A percentile compares a stretch with the other conserved stretches of the same genome.
Conservation (phyloP, 2,329 filamentous ascomycete species). For the Bisporella sp. region DNA sequence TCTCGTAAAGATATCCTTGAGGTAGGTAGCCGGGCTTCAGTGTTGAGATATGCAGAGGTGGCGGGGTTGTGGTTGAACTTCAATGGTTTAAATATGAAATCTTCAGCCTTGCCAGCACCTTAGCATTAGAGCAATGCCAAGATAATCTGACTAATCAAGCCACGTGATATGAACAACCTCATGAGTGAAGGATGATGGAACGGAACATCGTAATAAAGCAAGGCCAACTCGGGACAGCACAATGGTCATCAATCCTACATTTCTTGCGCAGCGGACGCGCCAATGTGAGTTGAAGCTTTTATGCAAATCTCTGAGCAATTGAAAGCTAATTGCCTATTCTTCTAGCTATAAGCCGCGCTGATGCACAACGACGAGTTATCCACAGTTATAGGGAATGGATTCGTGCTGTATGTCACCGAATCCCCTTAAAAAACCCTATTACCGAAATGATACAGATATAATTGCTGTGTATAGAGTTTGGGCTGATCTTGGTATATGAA, state of each 20-base stretch:
- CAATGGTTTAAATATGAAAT: too few species aligned
- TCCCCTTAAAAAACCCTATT: neutral
- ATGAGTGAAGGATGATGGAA: too few species aligned
- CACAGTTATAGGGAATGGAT: slow-evolving; percentile 93
- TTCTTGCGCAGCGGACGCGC: slow-evolving; percentile 75
- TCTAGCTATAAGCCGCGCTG: slow-evolving; percentile 78
- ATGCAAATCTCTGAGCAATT: slow-evolving; percentile 15
- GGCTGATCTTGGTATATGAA: slow-evolving; percentile 10
- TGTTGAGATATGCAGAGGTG: too few species aligned
- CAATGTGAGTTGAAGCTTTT: slow-evolving; percentile 53
- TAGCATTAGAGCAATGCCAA: too few species aligned
- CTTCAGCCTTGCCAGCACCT: too few species aligned
- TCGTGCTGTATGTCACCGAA: slow-evolving; percentile 64
- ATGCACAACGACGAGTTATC: slow-evolving; percentile 82
- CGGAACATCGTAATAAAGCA: too few species aligned
- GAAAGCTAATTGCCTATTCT: slow-evolving; percentile 42
- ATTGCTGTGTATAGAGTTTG: neutral
- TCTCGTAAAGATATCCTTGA: too few species aligned
- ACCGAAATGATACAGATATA: neutral
- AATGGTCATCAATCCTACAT: slow-evolving; percentile 89
- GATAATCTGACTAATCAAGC: too few species aligned
- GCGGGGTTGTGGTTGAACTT: too few species aligned
- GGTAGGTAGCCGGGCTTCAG: too few species aligned
- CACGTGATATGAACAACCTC: too few species aligned
- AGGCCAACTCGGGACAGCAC: slow-evolving; percentile 23